These are phyloP conservation scores for Peniophora sp. DNA, from an alignment of 1,284 basidiomycete species.

Conservation along the genomic window DNA sequence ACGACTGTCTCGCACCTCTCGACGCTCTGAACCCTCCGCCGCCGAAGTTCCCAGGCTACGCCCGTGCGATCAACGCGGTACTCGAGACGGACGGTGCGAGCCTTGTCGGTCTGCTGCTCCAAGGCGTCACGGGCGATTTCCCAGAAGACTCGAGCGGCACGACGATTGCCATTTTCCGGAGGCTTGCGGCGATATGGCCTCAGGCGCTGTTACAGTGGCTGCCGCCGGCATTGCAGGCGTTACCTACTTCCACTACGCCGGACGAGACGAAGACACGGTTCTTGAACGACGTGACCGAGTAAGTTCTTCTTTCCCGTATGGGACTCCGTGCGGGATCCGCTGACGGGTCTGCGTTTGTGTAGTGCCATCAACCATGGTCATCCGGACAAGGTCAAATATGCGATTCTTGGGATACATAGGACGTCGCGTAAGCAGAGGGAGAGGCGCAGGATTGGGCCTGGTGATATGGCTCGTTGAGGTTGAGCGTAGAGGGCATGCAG, in stretches of 20 bases:
- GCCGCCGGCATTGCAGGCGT: constrained; percentile 59
- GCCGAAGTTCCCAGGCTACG: constrained; percentile 60
- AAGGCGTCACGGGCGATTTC: constrained; percentile 80
- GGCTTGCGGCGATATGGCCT: constrained; percentile 61
- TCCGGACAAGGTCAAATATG: constrained; percentile 75
- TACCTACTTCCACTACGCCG: constrained; percentile 60
- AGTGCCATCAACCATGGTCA: constrained; percentile 61
- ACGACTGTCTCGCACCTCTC: constrained; percentile 53
- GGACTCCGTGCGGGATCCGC: constrained; percentile 3
- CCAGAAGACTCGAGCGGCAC: constrained; percentile 77
- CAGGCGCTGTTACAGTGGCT: constrained; percentile 68
- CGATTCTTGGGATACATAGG: constrained; percentile 56
- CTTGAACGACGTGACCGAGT: constrained; percentile 68
- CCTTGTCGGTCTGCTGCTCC: constrained; percentile 65
- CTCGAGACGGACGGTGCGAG: constrained; percentile 72
- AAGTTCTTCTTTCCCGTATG: constrained; percentile 10
- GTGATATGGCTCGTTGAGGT: no score
- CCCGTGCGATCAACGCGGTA: constrained; percentile 57
- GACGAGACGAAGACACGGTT: constrained; percentile 71
- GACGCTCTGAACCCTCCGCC: constrained; percentile 28
- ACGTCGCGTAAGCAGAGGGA: constrained; percentile 64
- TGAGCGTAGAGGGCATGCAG: no score
- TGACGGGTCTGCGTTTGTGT: constrained; percentile 3
- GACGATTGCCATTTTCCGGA: constrained; percentile 74
- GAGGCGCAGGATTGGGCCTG: constrained; percentile 42